Base-by-base conservation (phyloP, 1,284 basidiomycete genomes). In the Xerocomus amazonicus region DNA sequence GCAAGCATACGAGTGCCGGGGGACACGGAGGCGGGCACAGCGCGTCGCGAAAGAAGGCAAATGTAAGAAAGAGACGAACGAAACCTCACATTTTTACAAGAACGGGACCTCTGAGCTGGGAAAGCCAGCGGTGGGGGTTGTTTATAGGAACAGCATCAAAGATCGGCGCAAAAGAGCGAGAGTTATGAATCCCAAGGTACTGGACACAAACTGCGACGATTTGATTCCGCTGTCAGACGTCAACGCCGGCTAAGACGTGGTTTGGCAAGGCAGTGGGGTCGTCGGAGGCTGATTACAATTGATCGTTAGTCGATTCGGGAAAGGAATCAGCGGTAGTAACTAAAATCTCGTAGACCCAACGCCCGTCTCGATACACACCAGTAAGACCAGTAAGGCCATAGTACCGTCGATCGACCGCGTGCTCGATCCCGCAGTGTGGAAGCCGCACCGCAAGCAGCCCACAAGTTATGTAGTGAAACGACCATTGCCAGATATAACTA, bases 221-320 rank as follows among this genome's bases (percentile, higher is more conserved):
- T 65, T 65, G 64, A 45, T 63, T 56, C 61, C 62, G 62, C 54
- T 65, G 61, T 63, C 63, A 65, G 42, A 43, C 34, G 60, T 58
- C 62, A 57, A 48, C 41, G 39, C 39, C 39, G 47, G 50, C 33
- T 56, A 53, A 28, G 39, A 28, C 9, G 33, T 34, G 12, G 33
- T 34, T 31, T 31, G 29, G 29, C 29, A 31, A 31, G 29, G 29
- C 12, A 31, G 29, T 12, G 9, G 12, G 29, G 23, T 41, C 39
- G 38, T 41, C 50, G 49, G 58, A 50, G 48, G 53, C 59, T 57
- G 60, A 65, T 62, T 51, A 53, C 38, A 32, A 43, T 39, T 52
- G 53, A 52, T 58, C 54, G 51, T 48, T 48, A 39, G 45, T 47
- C 35, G 33, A 36, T 29, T 47, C 51, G 28, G 36, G 17, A 45